Evolutionary conservation across 257 asterid species (phyloP), one percentile per base, ranked within the genome.

Genomic region (Prunella vulgaris): DNA sequence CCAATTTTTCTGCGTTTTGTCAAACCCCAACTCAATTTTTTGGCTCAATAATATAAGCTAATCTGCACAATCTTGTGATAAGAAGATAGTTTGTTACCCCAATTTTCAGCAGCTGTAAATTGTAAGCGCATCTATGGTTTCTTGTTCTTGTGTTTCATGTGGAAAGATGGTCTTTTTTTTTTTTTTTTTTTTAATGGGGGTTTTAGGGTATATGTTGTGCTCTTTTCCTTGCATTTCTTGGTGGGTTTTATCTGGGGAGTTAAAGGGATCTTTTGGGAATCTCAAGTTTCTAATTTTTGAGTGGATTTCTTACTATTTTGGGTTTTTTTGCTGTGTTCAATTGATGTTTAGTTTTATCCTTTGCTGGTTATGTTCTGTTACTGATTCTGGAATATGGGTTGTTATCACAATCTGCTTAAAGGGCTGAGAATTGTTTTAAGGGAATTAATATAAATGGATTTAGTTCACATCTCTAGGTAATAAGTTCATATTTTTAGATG

Each of bases 121-220:
- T 71, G 83, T 81, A 49, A 72, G 81, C 78, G 64, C 70, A 18
- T 78, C 52, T 69, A 15, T 38, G 76, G 30, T 40, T 76, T 60
- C 49, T 52, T 64, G 24, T 1, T 66, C 21, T 57, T 65, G 24
- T 57, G 5, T 12, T 69, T 28, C 9, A 3, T 21, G 2, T 33
- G 49, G 15, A 13, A 48, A 13, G 13, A 2, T 7, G 25, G 10
- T 18, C 27, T 27, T 5, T 22, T 38, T 60, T 12, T 74, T 25
- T 14, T 5, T 52, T 61, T 53, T 13, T 60, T n/a, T n/a, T n/a
- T n/a, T n/a, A n/a, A n/a, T n/a, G n/a, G 40, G 70, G 35, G 37
- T 15, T 21, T 44, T 18, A 48, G 24, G 48, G 38, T 58, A 4
- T 56, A 61, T 17, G 10, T 65, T 22, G 1, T 7, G n/a, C 13